Percentiles rank a stretch among this genome's conserved stretches.
phyloP scores from a whole-genome alignment of 371 early-diverging fungal species.

The Apophysomyces variabilis region DNA sequence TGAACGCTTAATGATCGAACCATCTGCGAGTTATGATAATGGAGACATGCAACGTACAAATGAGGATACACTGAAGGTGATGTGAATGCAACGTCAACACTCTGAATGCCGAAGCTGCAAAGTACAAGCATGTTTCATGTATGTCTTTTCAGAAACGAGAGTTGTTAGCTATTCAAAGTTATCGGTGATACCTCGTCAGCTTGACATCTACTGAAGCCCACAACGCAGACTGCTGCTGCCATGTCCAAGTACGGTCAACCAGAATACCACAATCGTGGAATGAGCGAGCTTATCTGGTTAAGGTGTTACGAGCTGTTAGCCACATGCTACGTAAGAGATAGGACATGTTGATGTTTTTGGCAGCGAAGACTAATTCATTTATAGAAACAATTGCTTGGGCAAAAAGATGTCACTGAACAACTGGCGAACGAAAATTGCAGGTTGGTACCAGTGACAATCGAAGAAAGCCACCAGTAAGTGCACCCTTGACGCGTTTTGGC shows the following conservation, averaged over 20 bases:
- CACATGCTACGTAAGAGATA: conserved; percentile 15
- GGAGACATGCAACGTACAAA: conserved; percentile 12
- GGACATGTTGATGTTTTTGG: background rate
- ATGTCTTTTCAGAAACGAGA: conserved; percentile 9
- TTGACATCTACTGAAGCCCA: conserved; percentile 3
- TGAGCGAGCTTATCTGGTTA: conserved; percentile 12
- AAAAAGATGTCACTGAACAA: too few relatives aligned
- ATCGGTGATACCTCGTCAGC: conserved; percentile 15
- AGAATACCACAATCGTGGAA: conserved; percentile 16
- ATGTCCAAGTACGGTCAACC: conserved; percentile 11
- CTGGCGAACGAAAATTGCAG: too few relatives aligned
- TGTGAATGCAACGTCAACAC: conserved; percentile 17
- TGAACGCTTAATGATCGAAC: conserved; percentile 14
- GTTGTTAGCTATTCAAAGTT: conserved; percentile 11
- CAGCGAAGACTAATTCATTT: conserved; percentile 1
- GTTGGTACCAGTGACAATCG: too few relatives aligned
- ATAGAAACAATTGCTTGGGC: background rate
- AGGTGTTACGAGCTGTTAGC: conserved; percentile 18
- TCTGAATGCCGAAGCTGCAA: conserved; percentile 14
- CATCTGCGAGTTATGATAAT: conserved; percentile 13
- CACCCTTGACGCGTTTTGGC: background rate
- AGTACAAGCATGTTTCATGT: conserved; percentile 5
- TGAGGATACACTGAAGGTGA: conserved; percentile 13
- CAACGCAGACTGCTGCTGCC: conserved; percentile 1
- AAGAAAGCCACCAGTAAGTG: too few relatives aligned